These are phyloP conservation scores for Lactifluus volemus DNA, from an alignment of 768 basidiomycete genomes.

Conservation along the genomic window DNA sequence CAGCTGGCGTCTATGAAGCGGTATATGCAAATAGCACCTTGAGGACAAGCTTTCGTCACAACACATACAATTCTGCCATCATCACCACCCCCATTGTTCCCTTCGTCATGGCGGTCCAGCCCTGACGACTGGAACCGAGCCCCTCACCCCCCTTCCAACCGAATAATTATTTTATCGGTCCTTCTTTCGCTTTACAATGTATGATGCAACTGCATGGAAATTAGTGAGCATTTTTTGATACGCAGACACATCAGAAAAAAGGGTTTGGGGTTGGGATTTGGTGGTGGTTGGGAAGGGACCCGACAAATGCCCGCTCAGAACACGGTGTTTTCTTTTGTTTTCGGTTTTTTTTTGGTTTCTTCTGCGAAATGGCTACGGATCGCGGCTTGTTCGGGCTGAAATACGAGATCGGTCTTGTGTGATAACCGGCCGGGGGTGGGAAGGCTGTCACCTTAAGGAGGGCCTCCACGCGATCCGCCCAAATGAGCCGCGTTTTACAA, in stretches of 20 bases:
- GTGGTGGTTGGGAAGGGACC: too few relatives aligned
- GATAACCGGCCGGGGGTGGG: not conserved
- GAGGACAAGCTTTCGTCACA: not conserved
- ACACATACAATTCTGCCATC: not conserved
- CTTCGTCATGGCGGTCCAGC: not conserved
- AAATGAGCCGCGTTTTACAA: not conserved
- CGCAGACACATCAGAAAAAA: not conserved
- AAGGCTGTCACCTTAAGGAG: constrained; percentile 2
- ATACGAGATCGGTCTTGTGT: not conserved
- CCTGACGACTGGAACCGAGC: not conserved
- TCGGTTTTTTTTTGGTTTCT: not conserved
- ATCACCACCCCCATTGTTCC: not conserved
- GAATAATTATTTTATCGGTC: not conserved
- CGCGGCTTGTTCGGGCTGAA: constrained; percentile 14
- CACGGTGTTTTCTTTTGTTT: not conserved
- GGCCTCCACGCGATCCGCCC: constrained; percentile 1
- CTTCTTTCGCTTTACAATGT: not conserved
- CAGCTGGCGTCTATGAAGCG: constrained; percentile 1
- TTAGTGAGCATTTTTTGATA: not conserved
- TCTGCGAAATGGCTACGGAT: constrained; percentile 11
- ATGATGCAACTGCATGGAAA: not conserved
- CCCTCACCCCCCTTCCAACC: not conserved
- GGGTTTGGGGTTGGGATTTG: too few relatives aligned
- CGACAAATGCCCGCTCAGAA: not conserved
- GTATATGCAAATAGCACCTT: constrained; percentile 1